These are phyloP conservation scores for Atalantia buxifolia DNA, from an alignment of 345 rosid genomes.

Conservation along the genomic window DNA sequence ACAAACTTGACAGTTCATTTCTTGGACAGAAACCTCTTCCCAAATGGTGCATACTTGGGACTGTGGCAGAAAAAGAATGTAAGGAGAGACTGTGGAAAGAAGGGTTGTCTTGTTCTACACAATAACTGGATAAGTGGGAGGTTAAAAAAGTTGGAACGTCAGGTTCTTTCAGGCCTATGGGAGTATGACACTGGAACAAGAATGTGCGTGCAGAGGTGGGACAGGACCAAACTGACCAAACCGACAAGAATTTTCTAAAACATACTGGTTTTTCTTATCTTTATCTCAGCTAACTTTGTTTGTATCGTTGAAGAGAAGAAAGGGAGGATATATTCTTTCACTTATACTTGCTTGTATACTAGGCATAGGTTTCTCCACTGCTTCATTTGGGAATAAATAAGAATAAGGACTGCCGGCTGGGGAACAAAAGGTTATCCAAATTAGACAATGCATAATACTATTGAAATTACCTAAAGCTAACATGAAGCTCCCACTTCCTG, in stretches of 20 bases:
- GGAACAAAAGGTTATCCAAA: slow-evolving; percentile 18
- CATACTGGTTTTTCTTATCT: not conserved
- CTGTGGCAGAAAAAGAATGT: slow-evolving; percentile 67
- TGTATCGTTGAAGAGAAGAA: slow-evolving; percentile 18
- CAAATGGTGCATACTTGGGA: slow-evolving; percentile 80
- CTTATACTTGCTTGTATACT: not conserved
- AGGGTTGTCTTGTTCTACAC: slow-evolving; percentile 68
- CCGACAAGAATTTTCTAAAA: not conserved
- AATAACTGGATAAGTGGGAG: slow-evolving; percentile 88
- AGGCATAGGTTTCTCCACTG: slow-evolving; percentile 37
- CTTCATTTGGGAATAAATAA: slow-evolving; percentile 8
- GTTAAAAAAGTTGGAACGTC: slow-evolving; percentile 78
- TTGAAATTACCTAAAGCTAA: slow-evolving; percentile 7
- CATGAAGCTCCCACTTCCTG: not conserved
- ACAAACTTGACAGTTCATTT: slow-evolving; percentile 66
- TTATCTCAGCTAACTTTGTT: slow-evolving; percentile 21
- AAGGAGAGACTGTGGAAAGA: slow-evolving; percentile 50
- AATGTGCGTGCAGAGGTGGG: slow-evolving; percentile 55
- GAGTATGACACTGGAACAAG: slow-evolving; percentile 66
- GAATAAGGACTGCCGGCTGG: slow-evolving; percentile 26
- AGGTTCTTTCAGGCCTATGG: slow-evolving; percentile 74
- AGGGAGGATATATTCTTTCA: not conserved
- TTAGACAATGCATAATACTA: slow-evolving; percentile 2
- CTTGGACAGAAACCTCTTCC: slow-evolving; percentile 78
- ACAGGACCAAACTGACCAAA: slow-evolving; percentile 1